Conservation (phyloP, 805 yeast genomes). For the Clavispora phyllophila region DNA sequence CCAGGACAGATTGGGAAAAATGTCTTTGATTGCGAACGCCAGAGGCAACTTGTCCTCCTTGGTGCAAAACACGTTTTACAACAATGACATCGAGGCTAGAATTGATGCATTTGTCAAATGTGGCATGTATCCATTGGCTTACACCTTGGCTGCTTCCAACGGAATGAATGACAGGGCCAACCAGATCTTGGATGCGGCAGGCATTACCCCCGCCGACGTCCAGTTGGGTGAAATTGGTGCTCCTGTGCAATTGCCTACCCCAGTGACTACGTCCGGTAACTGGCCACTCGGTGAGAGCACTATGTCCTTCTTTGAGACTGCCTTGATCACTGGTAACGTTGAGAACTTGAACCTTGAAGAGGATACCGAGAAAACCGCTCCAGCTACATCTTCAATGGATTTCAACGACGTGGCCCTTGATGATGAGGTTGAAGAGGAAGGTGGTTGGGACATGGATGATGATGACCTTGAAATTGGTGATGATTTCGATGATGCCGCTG, state of each 20-base stretch:
- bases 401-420: constrained; percentile 12
- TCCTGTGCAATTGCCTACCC: constrained; percentile 42
- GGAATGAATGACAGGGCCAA: constrained; percentile 76
- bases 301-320: constrained; percentile 79
- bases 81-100: constrained; percentile 70
- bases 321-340: constrained; percentile 65
- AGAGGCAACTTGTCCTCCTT: constrained; percentile 77
- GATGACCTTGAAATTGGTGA: constrained; percentile 65
- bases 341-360: constrained; percentile 57
- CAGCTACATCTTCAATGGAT: constrained; percentile 5
- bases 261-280: constrained; percentile 43
- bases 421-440: constrained; percentile 52
- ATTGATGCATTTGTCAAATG: constrained; percentile 67
- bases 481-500: constrained; percentile 31
- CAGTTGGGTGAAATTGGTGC: constrained; percentile 52
- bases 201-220: constrained; percentile 56
- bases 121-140: constrained; percentile 85
- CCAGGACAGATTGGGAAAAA: constrained; percentile 62
- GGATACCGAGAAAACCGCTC: background rate
- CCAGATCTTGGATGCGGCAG: constrained; percentile 66
- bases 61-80: constrained; percentile 76
- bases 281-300: constrained; percentile 83
- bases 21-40: constrained; percentile 85
- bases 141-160: constrained; percentile 83
- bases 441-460: constrained; percentile 79